Evolutionary conservation across 495 filamentous ascomycete species (phyloP).

Genomic region (Alectoria sarmentosa): DNA sequence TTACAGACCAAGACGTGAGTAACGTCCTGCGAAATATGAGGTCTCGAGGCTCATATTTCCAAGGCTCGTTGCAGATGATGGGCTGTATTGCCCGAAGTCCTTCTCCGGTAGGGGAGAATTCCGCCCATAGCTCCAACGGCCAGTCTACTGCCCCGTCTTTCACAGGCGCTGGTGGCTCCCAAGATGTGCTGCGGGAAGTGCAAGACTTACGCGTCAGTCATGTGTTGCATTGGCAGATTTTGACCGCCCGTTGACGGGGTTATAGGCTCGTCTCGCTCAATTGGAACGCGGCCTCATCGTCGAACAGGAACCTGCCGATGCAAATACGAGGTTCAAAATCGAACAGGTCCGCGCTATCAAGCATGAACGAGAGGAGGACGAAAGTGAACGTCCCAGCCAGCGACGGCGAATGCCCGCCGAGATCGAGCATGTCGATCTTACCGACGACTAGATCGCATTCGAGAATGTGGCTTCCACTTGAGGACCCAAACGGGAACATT

Average conservation of each 20-base stretch:
- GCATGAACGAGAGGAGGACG: constrained; percentile 9
- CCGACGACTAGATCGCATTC: not conserved
- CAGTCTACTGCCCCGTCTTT: no score
- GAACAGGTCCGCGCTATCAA: not conserved
- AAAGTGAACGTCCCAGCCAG: not conserved
- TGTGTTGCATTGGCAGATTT: not conserved
- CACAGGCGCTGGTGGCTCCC: no score
- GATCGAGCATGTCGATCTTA: constrained; percentile 11
- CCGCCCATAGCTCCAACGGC: not conserved
- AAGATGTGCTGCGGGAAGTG: constrained; percentile 3
- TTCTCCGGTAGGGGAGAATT: not conserved
- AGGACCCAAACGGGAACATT: not conserved
- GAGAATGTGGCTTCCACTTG: not conserved
- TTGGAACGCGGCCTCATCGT: constrained; percentile 5
- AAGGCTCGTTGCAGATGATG: constrained; percentile 6
- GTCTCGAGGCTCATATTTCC: no score
- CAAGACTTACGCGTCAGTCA: constrained; percentile 6
- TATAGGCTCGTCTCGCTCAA: constrained; percentile 8
- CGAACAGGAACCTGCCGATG: not conserved
- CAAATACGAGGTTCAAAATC: not conserved
- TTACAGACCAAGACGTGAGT: constrained; percentile 5
- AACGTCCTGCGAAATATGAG: no score
- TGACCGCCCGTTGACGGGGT: not conserved
- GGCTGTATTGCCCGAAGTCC: constrained; percentile 8
- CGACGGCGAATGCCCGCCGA: not conserved